Percentiles rank a stretch among this genome's conserved stretches.
These are phyloP conservation scores for Nidula microcarpa DNA, from an alignment of 768 basidiomycete species.

Conservation along the genomic window DNA sequence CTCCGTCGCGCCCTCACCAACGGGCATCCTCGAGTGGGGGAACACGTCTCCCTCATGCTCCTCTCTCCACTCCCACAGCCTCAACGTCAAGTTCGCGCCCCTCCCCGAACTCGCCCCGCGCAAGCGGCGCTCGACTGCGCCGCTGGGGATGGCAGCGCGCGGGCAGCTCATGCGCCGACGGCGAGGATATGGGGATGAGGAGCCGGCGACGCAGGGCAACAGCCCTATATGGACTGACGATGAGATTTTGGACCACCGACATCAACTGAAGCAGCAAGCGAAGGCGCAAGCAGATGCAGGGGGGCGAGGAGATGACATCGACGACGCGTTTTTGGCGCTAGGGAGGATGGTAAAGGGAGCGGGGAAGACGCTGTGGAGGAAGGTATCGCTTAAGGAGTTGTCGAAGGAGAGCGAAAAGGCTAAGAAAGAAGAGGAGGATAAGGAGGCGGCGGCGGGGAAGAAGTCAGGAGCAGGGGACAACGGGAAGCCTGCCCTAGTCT, in stretches of 20 bases:
- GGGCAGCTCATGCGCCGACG: constrained; percentile 35
- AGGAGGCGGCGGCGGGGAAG: constrained; percentile 8
- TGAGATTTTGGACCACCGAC: constrained; percentile 22
- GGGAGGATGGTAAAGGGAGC: constrained; percentile 51
- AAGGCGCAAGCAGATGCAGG: constrained; percentile 16
- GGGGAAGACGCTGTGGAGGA: constrained; percentile 48
- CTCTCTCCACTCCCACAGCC: constrained; percentile 13
- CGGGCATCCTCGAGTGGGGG: constrained; percentile 16
- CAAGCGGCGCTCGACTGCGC: constrained; percentile 43
- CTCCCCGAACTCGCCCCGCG: constrained; percentile 50
- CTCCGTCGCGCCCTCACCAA: constrained; percentile 36
- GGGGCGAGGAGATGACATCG: constrained; percentile 19
- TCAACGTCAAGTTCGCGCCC: constrained; percentile 56
- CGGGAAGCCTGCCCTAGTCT: too few relatives aligned
- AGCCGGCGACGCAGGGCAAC: not conserved
- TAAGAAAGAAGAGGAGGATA: constrained; percentile 9
- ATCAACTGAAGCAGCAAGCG: constrained; percentile 20
- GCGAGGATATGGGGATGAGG: constrained; percentile 10
- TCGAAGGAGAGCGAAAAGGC: constrained; percentile 10
- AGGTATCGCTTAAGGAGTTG: constrained; percentile 36
- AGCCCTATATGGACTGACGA: constrained; percentile 33
- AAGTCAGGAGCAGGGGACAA: too few relatives aligned
- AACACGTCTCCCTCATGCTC: constrained; percentile 6
- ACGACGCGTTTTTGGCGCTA: constrained; percentile 46
- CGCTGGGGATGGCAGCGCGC: constrained; percentile 54